Base-by-base conservation (phyloP, 2,329 filamentous ascomycete genomes). In the Colletotrichum neosansevieriae region DNA sequence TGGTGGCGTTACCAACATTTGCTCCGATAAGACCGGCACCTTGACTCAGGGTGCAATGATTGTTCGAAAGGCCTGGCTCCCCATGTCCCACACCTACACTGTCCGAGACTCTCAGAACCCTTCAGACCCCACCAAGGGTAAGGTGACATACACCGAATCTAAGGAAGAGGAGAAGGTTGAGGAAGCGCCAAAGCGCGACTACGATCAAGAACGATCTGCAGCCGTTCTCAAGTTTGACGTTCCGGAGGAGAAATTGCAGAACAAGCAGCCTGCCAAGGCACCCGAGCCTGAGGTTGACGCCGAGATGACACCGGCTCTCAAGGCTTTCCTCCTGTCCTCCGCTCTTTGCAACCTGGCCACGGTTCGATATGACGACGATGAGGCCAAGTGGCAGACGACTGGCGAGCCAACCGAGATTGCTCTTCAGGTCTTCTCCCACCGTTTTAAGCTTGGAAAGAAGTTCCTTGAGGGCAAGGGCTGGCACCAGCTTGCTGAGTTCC, bases 341-440 rank as follows among this genome's bases (percentile, higher is more conserved):
- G 86, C 90, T 1, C 84, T 92, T 2, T 91, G 89, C 78, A 92
- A 92, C 73, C 82, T 88, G 36, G 83, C 86, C n/a, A 89, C 86
- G 1, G 86, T 89, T 11, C 82, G 86, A 49, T 84, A 82, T 62
- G 86, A 87, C 51, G 81, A 86, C 0, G 81, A 84, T n/a, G 82
- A 85, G 32, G 79, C 81, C 32, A 82, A 82, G 70, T 93, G 91
- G 91, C 85, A 89, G 73, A 89, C 89, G 1, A 88, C 88, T 12
- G 91, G 90, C 12, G 90, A 92, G 74, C 90, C 91, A 0, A 94
- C 92, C 1, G 92, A 94, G 74, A 91, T 94, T 72, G 91, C 92
- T 1, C 85, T 94, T 6, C 91, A 93, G 72, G 90, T 94, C 7
- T 92, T 94, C 72, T 86, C 91, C 2, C 87, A 89, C 72, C 89